Evolutionary conservation across 2,329 filamentous ascomycete genomes (phyloP).

Genomic region (Colletotrichum shisoi): DNA sequence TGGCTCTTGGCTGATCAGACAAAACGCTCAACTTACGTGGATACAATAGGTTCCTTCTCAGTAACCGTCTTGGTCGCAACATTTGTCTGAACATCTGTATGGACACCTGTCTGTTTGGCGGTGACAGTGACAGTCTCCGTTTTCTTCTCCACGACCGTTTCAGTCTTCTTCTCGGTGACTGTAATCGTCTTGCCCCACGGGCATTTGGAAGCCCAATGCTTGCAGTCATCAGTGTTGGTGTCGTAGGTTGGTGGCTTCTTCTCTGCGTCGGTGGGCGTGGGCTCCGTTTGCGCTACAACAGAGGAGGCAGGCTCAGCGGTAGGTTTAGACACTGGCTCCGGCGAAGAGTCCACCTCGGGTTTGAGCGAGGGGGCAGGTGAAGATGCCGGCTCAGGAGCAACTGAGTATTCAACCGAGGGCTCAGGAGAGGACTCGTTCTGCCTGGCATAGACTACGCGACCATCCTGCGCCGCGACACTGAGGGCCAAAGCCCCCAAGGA

Average conservation of each 20-base stretch:
- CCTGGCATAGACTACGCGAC: constrained; percentile 13
- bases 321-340: background rate
- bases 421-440: constrained; percentile 24
- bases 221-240: constrained; percentile 32
- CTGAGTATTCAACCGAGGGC: constrained; percentile 2
- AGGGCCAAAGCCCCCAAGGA: constrained; percentile 26
- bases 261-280: constrained; percentile 9
- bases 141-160: constrained; percentile 1
- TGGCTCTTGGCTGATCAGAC: rapidly evolving
- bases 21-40: constrained; percentile 15
- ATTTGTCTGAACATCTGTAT: constrained; percentile 25
- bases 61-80: constrained; percentile 3
- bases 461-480: constrained; percentile 23
- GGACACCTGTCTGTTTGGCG: constrained; percentile 37
- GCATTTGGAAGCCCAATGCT: constrained; percentile 34
- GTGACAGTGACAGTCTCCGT: constrained; percentile 38
- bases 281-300: constrained; percentile 11
- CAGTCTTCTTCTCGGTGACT: constrained; percentile 23
- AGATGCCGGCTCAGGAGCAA: background rate
- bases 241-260: constrained; percentile 21
- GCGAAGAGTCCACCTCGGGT: background rate
- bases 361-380: background rate
- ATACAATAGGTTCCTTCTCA: constrained; percentile 17
- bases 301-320: constrained; percentile 1
- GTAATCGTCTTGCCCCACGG: constrained; percentile 33